Base-by-base conservation (phyloP, 805 yeast genomes). In the Candida incommunis region DNA sequence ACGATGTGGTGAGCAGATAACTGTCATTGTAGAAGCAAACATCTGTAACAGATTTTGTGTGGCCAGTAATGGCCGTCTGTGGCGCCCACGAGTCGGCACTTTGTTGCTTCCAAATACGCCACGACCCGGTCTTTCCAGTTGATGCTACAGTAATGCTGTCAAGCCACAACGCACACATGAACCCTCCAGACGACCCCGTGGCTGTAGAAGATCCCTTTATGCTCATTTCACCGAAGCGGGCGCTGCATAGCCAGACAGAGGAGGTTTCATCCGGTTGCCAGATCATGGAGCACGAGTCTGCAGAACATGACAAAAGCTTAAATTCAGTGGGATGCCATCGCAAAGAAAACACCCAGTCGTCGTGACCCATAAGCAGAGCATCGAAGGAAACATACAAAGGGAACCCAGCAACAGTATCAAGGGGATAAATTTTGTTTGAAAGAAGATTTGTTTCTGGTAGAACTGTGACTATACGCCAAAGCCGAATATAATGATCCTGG, bases 141-240 rank as follows among this genome's bases (percentile, higher is more conserved):
- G 97, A 82, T 31, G 85, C 64, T 20, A 90, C 65, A 3, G 52
- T 56, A 3, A 50, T 46, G 24, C 68, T 63, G 4, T 62, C 59
- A 43, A 80, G 72, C 97, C 97, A 92, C 22, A 80, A 55, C 41
- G 78, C 71, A 2, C 72, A 63, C 80, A 80, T 76, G 53, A 78
- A 77, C 4, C 83, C 83, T 56, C 84, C 84, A 3, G 80, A 78
- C 0, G 98, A 82, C 4, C 99, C 99, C 0, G 98, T 92, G 3
- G 98, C 98, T 0, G 98, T 87, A 3, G 95, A 82, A 0, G 99
- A 96, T 55, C 99, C 99, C 63, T 92, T 90, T 43, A 87, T 82
- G 40, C 95, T 81, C 48, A 92, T 70, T 54, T 94, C 97, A 41
- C 99, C 99, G 18, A 92, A 65, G 52, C 97, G 68, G 18, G 79